Percentiles rank a stretch among this genome's conserved stretches.
These are phyloP conservation scores for Colletotrichum salicis DNA, from an alignment of 2,329 filamentous ascomycete species.

Conservation along the genomic window DNA sequence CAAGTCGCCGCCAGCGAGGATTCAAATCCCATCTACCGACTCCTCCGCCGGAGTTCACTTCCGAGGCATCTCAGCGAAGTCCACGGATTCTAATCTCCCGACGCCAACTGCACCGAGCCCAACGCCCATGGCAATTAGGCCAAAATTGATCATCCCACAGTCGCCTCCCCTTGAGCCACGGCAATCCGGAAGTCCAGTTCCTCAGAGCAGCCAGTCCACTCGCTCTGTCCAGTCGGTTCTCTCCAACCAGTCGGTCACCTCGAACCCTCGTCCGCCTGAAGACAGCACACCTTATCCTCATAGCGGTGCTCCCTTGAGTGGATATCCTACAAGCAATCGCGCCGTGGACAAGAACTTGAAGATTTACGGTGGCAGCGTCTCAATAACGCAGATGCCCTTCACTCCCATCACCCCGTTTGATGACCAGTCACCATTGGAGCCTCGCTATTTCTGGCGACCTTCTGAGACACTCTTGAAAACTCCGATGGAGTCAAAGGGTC, in stretches of 20 bases:
- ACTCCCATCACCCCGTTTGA: no score
- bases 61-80: no score
- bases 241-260: neutral
- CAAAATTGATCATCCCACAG: slow-evolving; percentile 37
- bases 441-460: slow-evolving; percentile 39
- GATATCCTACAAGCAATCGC: slow-evolving; percentile 31
- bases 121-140: slow-evolving; percentile 43
- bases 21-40: neutral
- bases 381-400: no score
- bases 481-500: slow-evolving; percentile 16
- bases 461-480: slow-evolving; percentile 35
- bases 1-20: no score
- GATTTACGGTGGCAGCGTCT: no score
- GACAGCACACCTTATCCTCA: slow-evolving; percentile 27
- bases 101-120: slow-evolving; percentile 41
- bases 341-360: no score
- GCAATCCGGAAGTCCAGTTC: neutral
- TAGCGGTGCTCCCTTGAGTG: slow-evolving; percentile 38
- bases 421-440: slow-evolving; percentile 30
- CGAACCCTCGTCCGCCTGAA: neutral
- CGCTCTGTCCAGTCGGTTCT: neutral
- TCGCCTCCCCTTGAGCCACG: neutral
- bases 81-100: no score
- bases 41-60: no score
- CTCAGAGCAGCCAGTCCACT: neutral